A percentile compares a stretch with the other conserved stretches of the same genome.
phyloP scores from a whole-genome alignment of 2,329 filamentous ascomycete genomes.

The Aspergillus aculeatinus region DNA sequence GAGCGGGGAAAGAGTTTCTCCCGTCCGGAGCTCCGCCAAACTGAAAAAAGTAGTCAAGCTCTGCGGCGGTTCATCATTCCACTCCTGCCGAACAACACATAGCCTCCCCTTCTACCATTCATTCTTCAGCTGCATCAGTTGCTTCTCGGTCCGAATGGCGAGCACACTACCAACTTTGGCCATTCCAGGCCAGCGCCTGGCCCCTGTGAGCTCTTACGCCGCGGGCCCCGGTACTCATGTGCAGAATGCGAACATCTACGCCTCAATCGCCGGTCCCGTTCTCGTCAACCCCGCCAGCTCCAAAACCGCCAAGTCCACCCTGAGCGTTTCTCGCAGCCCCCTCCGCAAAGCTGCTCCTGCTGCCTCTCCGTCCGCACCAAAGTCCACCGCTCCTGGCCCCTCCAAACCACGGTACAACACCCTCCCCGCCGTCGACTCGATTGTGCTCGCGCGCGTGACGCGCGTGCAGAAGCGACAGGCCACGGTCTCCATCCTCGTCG shows the following conservation, averaged over 20 bases:
- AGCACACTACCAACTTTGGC: constrained; percentile 52
- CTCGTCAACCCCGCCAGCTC: constrained; percentile 49
- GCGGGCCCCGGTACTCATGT: constrained; percentile 84
- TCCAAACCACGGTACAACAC: constrained; percentile 62
- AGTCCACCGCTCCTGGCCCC: constrained; percentile 15
- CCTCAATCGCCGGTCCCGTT: constrained; percentile 77
- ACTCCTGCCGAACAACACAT: neutral
- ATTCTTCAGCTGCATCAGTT: too few species aligned
- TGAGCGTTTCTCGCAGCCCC: constrained; percentile 33
- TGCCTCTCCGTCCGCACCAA: constrained; percentile 8
- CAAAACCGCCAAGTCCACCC: constrained; percentile 38
- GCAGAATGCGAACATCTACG: constrained; percentile 70
- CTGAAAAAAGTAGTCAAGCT: neutral
- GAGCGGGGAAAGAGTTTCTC: neutral
- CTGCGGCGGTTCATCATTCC: neutral
- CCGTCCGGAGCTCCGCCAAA: neutral
- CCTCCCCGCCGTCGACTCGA: constrained; percentile 75
- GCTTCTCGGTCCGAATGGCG: constrained; percentile 23
- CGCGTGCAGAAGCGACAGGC: constrained; percentile 83
- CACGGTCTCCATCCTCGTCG: constrained; percentile 79
- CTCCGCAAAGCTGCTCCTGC: constrained; percentile 2
- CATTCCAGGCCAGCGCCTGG: constrained; percentile 80
- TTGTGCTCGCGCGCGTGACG: constrained; percentile 81
- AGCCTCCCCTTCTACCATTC: neutral
- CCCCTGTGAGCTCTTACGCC: constrained; percentile 62